These are phyloP conservation scores for Fonsecaea pedrosoi DNA, from an alignment of 2,329 filamentous ascomycete genomes.

Conservation along the genomic window DNA sequence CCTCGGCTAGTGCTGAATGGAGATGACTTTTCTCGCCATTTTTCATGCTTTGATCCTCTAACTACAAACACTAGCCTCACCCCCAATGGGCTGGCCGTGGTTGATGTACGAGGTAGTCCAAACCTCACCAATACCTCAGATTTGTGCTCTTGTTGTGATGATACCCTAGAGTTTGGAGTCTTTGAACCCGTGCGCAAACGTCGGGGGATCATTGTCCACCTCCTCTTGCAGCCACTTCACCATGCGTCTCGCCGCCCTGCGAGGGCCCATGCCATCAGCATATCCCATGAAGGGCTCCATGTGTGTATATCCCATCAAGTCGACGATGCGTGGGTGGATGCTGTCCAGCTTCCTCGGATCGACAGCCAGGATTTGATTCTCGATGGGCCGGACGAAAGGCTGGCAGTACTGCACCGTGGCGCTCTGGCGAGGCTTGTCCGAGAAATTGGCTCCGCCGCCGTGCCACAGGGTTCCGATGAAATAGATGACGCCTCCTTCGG, in stretches of 20 bases:
- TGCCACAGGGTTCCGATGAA: constrained; percentile 50
- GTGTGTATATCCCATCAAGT: constrained; percentile 47
- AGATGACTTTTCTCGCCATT: background rate
- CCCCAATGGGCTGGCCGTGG: no score
- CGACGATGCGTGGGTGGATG: constrained; percentile 44
- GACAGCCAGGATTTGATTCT: constrained; percentile 45
- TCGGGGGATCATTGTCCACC: constrained; percentile 41
- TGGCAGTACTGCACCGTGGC: constrained; percentile 53
- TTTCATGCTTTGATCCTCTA: background rate
- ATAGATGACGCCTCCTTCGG: constrained; percentile 48
- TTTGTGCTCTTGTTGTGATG: background rate
- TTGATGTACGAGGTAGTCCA: no score
- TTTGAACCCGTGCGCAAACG: constrained; percentile 40
- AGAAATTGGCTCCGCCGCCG: constrained; percentile 48
- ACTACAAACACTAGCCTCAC: no score
- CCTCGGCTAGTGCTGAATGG: background rate
- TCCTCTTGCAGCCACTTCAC: constrained; percentile 43
- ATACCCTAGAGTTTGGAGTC: constrained; percentile 28
- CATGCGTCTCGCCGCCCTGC: constrained; percentile 42
- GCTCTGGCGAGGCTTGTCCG: constrained; percentile 43
- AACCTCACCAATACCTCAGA: no score
- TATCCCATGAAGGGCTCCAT: constrained; percentile 46
- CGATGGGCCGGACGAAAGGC: constrained; percentile 48
- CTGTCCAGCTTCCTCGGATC: constrained; percentile 44
- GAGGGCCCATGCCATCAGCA: constrained; percentile 43